A percentile compares a stretch with the other conserved stretches of the same genome.
Evolutionary conservation across 2,329 filamentous ascomycete species (phyloP).

Genomic region (Trichoderma asperellum): DNA sequence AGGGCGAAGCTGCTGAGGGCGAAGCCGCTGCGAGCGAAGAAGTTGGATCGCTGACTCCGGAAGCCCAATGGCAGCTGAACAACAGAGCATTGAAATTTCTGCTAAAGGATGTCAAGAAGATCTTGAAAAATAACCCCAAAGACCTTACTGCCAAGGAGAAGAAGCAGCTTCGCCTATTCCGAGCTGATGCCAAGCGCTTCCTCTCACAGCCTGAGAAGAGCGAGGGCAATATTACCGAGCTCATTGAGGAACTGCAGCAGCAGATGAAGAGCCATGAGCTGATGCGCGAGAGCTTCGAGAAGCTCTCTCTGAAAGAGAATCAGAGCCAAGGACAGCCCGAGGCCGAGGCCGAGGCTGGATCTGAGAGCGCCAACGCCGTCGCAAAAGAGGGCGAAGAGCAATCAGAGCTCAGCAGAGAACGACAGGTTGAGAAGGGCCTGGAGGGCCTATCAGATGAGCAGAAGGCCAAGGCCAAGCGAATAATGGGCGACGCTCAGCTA

Average conservation of each 20-base stretch:
- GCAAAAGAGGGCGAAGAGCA: conserved; percentile 25
- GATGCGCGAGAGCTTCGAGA: conserved; percentile 39
- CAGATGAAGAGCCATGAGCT: conserved; percentile 43
- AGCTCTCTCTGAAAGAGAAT: conserved; percentile 35
- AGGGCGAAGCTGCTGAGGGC: conserved; percentile 34
- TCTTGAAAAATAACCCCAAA: conserved; percentile 49
- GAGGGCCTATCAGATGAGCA: conserved; percentile 42
- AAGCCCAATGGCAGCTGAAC: conserved; percentile 37
- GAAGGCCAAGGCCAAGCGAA: conserved; percentile 40
- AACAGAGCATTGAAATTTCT: conserved; percentile 37
- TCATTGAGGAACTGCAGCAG: conserved; percentile 40
- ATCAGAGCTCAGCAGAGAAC: conserved; percentile 37
- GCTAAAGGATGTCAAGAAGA: conserved; percentile 41
- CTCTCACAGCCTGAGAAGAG: conserved; percentile 49
- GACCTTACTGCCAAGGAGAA: conserved; percentile 71
- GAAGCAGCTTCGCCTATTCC: conserved; percentile 73
- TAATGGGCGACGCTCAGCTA: conserved; percentile 43
- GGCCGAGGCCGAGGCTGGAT: conserved; percentile 28
- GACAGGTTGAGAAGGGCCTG: conserved; percentile 42
- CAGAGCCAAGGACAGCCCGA: conserved; percentile 30
- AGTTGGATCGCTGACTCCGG: conserved; percentile 32
- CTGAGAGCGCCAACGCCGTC: conserved; percentile 18
- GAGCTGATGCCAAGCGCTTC: conserved; percentile 65
- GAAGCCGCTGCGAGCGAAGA: conserved; percentile 33
- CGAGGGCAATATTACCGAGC: conserved; percentile 37